Base-by-base conservation (phyloP, 1,139 yeast species). In the Nadsonia starkeyi-henricii region DNA sequence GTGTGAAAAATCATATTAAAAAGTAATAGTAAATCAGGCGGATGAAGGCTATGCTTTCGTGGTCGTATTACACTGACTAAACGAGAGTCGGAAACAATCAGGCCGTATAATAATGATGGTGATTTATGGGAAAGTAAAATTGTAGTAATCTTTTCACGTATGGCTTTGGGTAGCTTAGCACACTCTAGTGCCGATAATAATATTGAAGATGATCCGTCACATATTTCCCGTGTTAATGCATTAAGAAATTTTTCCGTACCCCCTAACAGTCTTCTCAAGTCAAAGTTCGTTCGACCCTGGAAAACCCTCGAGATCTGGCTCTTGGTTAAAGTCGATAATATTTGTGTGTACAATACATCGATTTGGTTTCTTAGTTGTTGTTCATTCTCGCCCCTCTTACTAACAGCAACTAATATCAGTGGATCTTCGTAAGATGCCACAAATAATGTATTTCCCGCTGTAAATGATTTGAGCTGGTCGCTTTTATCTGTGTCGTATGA, bases 311-410 rank as follows among this genome's bases (percentile, higher is more conserved):
- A 69, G 41, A 91, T 77, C 51, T 83, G 81, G 0, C 88, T 81
- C 58, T 79, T 78, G 8, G 95, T 84, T 46, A 91, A 66, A 0
- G 93, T 82, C 0, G 95, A 79, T 18, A 89, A 62, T n/a, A 91
- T 63, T 60, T 85, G 93, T 47, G 83, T 78, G 64, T 88, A 82
- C 26, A 91, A 60, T n/a, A 81, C 72, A 47, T 79, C 79, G 48
- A 91, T 69, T 58, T 91, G 96, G 28, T 76, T 74, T 30, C 72
- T 62, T 45, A 88, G 59, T 48, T 78, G 83, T 4, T 70, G 63
- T 41, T 74, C 78, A 2, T 75, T 62, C 48, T 76, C 79, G n/a
- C 72, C 71, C 26, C 66, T 65, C 51, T 72, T 73, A 21, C 93
- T 79, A 13, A 85, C 74, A 0, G 94, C 86, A 56, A 88, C 80